Conservation (phyloP, 495 filamentous ascomycete species). For the Bathelium albidoporum region DNA sequence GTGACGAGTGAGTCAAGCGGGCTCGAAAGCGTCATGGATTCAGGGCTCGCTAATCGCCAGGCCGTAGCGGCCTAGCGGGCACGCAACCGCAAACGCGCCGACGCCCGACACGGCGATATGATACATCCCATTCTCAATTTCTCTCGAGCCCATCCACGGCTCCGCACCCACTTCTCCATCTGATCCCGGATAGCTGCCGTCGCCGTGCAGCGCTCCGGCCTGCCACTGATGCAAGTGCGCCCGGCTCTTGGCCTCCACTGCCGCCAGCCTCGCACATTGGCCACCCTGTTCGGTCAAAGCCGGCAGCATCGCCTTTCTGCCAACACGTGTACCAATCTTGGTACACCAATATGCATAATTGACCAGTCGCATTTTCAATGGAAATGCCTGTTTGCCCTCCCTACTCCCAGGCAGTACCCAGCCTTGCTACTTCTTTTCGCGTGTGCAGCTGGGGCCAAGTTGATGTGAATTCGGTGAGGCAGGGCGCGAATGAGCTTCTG, state of each 20-base stretch:
- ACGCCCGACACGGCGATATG: conserved; percentile 1
- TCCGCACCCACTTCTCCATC: background rate
- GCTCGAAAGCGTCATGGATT: background rate
- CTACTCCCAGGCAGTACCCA: background rate
- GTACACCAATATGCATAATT: background rate
- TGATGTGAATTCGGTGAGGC: background rate
- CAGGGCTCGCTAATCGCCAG: background rate
- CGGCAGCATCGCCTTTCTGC: background rate
- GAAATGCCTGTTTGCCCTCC: background rate
- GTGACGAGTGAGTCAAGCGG: conserved; percentile 1
- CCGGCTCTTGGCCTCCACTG: background rate
- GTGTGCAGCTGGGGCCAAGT: background rate
- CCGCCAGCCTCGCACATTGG: background rate
- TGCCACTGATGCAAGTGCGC: background rate
- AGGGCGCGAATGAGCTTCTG: background rate
- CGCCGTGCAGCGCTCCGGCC: background rate
- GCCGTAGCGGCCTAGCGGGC: background rate
- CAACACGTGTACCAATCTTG: conserved; percentile 4
- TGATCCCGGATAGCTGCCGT: background rate
- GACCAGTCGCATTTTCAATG: background rate
- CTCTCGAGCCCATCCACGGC: background rate
- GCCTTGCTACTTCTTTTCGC: background rate
- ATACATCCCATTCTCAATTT: background rate
- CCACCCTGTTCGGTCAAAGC: background rate
- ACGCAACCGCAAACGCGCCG: background rate